Evolutionary conservation across 805 yeast genomes (phyloP), one percentile per base, ranked within the genome.

Genomic region (Isabelozyma pseudorhagii): DNA sequence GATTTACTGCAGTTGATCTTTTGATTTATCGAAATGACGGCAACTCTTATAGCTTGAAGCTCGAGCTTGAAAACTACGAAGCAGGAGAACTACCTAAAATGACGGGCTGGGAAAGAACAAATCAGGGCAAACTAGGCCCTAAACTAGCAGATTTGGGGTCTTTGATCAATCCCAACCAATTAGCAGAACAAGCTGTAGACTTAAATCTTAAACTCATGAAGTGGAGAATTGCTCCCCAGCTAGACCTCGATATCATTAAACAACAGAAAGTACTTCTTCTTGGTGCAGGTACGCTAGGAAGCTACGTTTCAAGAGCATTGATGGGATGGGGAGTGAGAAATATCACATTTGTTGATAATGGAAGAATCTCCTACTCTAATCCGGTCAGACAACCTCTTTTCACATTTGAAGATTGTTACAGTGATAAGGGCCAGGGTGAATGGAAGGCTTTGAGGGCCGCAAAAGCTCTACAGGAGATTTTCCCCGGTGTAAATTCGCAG

Each of bases 261-360:
- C 51, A 67, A 14, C 79, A 85, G 9, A 85, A 78, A 54, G 86
- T 92, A 38, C 67, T 94, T 41, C 70, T 94, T 13, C 75, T 94
- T n/a, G 99, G 99, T 0, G 88, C 98, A 0, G 99, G 99, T 6
- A 94, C 99, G 3, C 74, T 96, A 7, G 99, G 99, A 0, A 86
- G 96, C 51, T 93, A 93, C 60, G 93, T 94, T 5, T 80, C 96
- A 0, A 75, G 99, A 48, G 86, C 88, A 0, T 68, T 94, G 28
- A 64, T 94, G 65, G 98, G 96, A 0, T 94, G 99, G 99, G 99
- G 99, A 3, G 92, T 92, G 0, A 72, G 89, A 43, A 74, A 82
- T 36, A 85, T 94, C 15, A 87, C 97, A 0, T 84, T 94, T 67
- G 93, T 94, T 3, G 99, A 94, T 65, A 89, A 82, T 64, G 96